phyloP scores from a whole-genome alignment of 1,284 basidiomycete species.

The Phlebopus sp. region DNA sequence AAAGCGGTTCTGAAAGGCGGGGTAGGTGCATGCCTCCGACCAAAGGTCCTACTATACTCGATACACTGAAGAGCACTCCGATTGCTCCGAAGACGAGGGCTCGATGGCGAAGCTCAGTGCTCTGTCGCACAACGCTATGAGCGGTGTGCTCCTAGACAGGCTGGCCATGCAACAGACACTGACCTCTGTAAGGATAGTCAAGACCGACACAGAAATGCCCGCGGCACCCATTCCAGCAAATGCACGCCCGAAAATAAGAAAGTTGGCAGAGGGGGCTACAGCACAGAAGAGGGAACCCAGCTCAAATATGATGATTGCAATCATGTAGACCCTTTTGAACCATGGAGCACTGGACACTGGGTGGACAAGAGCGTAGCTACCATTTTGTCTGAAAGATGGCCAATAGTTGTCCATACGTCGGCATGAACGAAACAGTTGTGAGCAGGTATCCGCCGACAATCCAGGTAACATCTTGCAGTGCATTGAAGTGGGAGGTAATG shows the following conservation, averaged over 20 bases:
- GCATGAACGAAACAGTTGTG: slow-evolving; percentile 15
- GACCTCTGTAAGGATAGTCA: slow-evolving; percentile 14
- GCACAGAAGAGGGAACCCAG: slow-evolving; percentile 51
- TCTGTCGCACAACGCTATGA: slow-evolving; percentile 1
- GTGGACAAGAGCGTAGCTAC: slow-evolving; percentile 10
- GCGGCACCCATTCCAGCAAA: slow-evolving; percentile 37
- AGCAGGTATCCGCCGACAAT: slow-evolving; percentile 16
- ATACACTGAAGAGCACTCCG: slow-evolving; percentile 10
- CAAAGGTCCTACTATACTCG: slow-evolving; percentile 17
- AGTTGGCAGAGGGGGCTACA: slow-evolving; percentile 41
- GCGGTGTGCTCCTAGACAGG: not conserved
- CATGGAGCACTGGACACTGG: slow-evolving; percentile 19
- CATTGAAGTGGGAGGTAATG: slow-evolving; percentile 43
- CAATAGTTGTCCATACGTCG: slow-evolving; percentile 13
- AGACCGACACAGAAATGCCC: slow-evolving; percentile 15
- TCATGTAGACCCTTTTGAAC: slow-evolving; percentile 30
- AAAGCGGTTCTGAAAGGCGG: not conserved
- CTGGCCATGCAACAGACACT: not conserved
- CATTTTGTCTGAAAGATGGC: slow-evolving; percentile 14
- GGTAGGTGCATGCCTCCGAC: slow-evolving; percentile 9
- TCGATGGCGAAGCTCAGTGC: slow-evolving; percentile 9
- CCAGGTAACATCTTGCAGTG: slow-evolving; percentile 23
- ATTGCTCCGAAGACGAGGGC: slow-evolving; percentile 13
- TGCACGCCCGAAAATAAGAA: slow-evolving; percentile 44
- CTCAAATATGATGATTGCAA: slow-evolving; percentile 37